These are phyloP conservation scores for Dentipellis sp. DNA, from an alignment of 768 basidiomycete genomes.

Conservation along the genomic window DNA sequence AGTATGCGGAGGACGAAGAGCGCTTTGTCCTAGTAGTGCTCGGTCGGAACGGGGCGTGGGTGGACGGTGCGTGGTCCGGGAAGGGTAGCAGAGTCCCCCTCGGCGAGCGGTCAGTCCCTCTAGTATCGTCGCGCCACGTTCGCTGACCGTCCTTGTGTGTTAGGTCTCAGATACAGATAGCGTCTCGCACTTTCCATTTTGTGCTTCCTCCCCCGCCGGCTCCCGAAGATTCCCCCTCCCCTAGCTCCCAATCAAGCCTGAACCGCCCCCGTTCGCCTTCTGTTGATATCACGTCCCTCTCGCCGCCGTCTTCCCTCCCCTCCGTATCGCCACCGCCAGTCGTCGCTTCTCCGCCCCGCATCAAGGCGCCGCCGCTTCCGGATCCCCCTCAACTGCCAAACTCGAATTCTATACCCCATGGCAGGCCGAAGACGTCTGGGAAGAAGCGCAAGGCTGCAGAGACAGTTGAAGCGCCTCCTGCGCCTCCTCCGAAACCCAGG, in stretches of 20 bases:
- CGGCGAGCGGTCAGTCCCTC: constrained; percentile 57
- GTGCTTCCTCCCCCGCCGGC: constrained; percentile 83
- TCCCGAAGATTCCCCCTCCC: constrained; percentile 74
- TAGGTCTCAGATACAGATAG: constrained; percentile 95
- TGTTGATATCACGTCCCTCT: constrained; percentile 62
- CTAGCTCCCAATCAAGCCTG: constrained; percentile 64
- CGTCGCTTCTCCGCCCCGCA: constrained; percentile 29
- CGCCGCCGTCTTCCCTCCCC: constrained; percentile 73
- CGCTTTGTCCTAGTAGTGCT: constrained; percentile 85
- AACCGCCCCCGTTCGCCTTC: constrained; percentile 66
- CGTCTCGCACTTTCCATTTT: constrained; percentile 94
- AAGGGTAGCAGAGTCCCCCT: constrained; percentile 83
- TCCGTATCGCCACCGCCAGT: constrained; percentile 66
- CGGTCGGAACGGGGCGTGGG: constrained; percentile 97
- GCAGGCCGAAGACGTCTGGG: constrained; percentile 9
- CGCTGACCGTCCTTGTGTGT: constrained; percentile 10
- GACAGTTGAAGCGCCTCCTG: constrained; percentile 22
- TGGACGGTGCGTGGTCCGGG: constrained; percentile 93
- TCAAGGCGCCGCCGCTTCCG: constrained; percentile 37
- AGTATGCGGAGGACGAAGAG: constrained; percentile 85
- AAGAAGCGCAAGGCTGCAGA: constrained; percentile 9
- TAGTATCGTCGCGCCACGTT: constrained; percentile 3
- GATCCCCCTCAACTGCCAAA: constrained; percentile 52
- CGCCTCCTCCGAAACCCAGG: constrained; percentile 22
- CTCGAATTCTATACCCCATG: constrained; percentile 42